Evolutionary conservation across 805 yeast species (phyloP), one percentile per base, ranked within the genome.

Genomic region (Saturnispora mendoncae): DNA sequence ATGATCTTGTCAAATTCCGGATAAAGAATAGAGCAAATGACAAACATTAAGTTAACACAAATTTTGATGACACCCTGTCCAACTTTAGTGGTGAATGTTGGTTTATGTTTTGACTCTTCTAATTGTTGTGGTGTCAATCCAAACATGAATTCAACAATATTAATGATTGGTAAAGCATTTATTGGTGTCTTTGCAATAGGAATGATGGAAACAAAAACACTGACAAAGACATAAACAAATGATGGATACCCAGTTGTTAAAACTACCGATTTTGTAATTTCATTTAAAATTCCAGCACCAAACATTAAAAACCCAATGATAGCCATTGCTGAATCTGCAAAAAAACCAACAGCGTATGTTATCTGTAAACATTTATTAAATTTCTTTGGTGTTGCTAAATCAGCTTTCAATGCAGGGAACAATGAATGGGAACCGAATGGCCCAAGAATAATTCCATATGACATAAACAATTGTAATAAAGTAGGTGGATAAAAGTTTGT

Each of bases 151-250:
- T 84, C 95, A 25, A 84, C 55, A 2, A 87, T 80, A n/a, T 85
- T 71, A 28, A 85, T 78, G 35, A 87, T 81, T 0, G 96, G 96
- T 53, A 85, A 71, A 6, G 94, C 90, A 57, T 81, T 83, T 44
- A 86, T 69, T 4, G 96, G 95, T 0, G 90, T 78, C 54, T 87
- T 87, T 3, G 95, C 87, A 28, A 86, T 64, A 2, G 96, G 95
- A 15, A 87, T 78, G 36, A 84, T 56, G 14, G 94, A 80, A 63
- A 86, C 83, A 42, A 84, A 67, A 0, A 72, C 67, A 39, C 90
- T 78, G 35, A 84, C 69, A 29, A 76, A 59, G 23, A 73, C 38
- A 40, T 71, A 70, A 1, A 82, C 68, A 58, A 75, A 72, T 12
- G 57, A 51, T 1, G 95, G 94, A 54, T 82, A 86, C 0, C 85